Base-by-base conservation (phyloP, 2,329 filamentous ascomycete species). In the Conoideocrella luteorostrata region DNA sequence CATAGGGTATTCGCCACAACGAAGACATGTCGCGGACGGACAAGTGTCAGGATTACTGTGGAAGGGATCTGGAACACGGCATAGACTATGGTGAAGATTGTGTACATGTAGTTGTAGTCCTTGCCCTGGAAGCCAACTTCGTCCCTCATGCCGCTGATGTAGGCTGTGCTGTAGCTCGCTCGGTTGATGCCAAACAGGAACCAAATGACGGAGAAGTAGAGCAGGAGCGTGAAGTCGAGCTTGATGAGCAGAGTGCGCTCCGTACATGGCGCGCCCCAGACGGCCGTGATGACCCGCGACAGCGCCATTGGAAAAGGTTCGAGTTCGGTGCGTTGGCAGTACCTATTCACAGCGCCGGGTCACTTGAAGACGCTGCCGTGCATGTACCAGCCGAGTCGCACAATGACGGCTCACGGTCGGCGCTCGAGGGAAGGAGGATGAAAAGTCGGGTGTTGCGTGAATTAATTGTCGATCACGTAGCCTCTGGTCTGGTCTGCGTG, bases 131-230 rank as follows among this genome's bases (percentile, higher is more conserved):
- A 67, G 6, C 54, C 42, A 2, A 68, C 45, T 1, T 62, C 64
- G 24, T 64, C 62, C 29, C 59, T 57, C 65, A 67, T 67, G 17
- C 65, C 64, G 40, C 64, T 67, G 44, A 68, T 67, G 49, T 68
- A 68, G 4, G 65, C 65, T 1, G 64, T 67, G 24, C 54, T 62
- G 47, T 71, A 71, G 48, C 63, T 67, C 22, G 68, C 60, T 10
- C 68, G 59, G 5, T 67, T 69, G 39, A 71, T 60, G 22, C 68
- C 68, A 44, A 71, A 71, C 4, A 71, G 54, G 40, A 71, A 71
- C 68, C 67, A 71, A n/a, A 71, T 64, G 11, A 70, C 52, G 0
- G 66, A 68, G 48, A 71, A 70, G 47, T 71, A 71, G 1, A 63
- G 61, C 17, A 69, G 57, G 6, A 69, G 54, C 0, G 66, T 69